A percentile compares a stretch with the other conserved stretches of the same genome.
Evolutionary conservation across 768 basidiomycete genomes (phyloP).

Genomic region (Suillus bovinus): DNA sequence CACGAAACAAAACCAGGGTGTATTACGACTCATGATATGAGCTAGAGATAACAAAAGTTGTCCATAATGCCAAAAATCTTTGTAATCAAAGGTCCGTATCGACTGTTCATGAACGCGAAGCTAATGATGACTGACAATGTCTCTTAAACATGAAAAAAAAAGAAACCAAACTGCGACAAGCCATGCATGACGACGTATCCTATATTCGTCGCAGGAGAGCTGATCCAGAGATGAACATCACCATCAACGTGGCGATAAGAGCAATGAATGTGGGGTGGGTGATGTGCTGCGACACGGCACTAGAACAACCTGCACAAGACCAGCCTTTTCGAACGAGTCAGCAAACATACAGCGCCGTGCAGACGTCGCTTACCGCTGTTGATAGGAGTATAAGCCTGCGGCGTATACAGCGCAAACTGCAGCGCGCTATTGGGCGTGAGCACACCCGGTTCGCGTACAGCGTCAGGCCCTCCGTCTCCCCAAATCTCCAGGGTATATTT

Average conservation of each 20-base stretch:
- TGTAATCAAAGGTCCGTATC: conserved; percentile 3
- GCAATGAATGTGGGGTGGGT: conserved; percentile 59
- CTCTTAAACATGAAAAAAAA: background rate
- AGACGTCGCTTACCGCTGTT: conserved; percentile 43
- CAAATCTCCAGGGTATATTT: conserved; percentile 80
- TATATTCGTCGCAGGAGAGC: conserved; percentile 21
- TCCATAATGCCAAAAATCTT: background rate
- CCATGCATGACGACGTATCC: background rate
- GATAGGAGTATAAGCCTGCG: conserved; percentile 68
- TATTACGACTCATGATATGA: conserved; percentile 5
- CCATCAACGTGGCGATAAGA: conserved; percentile 53
- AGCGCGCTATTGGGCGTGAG: conserved; percentile 69
- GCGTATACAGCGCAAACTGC: conserved; percentile 84
- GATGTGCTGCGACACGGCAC: conserved; percentile 34
- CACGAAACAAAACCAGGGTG: background rate
- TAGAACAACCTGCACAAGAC: conserved; percentile 52
- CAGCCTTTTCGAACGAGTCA: conserved; percentile 43
- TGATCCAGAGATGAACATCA: conserved; percentile 69
- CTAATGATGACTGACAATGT: background rate
- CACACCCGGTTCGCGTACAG: conserved; percentile 58
- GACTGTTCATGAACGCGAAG: background rate
- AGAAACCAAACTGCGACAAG: background rate
- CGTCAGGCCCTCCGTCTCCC: conserved; percentile 76
- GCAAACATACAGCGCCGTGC: background rate
- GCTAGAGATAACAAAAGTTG: background rate